Evolutionary conservation across 345 rosid species (phyloP).

Genomic region (Odontarrhena argentea): DNA sequence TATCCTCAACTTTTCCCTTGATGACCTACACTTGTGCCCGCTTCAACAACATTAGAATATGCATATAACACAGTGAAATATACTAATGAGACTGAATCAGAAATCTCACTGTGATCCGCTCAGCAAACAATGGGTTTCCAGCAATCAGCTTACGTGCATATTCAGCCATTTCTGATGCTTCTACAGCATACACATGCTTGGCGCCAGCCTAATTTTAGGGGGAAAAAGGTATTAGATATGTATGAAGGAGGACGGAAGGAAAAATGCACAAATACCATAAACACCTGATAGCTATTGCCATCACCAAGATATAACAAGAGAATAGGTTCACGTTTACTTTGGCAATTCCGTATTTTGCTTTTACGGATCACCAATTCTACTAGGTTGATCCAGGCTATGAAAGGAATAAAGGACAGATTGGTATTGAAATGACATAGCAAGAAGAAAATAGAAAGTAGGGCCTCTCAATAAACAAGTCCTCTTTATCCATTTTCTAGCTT

Average conservation of each 20-base stretch:
- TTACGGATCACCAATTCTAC: neutral
- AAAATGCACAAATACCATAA: slow-evolving; percentile 18
- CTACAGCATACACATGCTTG: slow-evolving; percentile 98
- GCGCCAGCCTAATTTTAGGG: slow-evolving; percentile 80
- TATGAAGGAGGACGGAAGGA: slow-evolving; percentile 20
- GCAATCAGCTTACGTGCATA: slow-evolving; percentile 93
- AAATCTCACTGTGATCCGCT: slow-evolving; percentile 78
- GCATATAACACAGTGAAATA: slow-evolving; percentile 15
- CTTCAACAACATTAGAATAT: slow-evolving; percentile 27
- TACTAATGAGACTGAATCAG: slow-evolving; percentile 18
- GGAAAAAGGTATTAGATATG: slow-evolving; percentile 19
- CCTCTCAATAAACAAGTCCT: neutral
- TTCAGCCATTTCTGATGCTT: slow-evolving; percentile 99
- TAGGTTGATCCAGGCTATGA: neutral
- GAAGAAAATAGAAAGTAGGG: neutral
- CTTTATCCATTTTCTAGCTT: slow-evolving; percentile 3
- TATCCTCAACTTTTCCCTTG: slow-evolving; percentile 96
- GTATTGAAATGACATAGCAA: neutral
- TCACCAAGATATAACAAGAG: slow-evolving; percentile 1
- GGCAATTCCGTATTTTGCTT: neutral
- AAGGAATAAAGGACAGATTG: neutral
- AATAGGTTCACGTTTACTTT: neutral
- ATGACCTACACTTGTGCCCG: slow-evolving; percentile 59
- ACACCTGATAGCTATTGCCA: neutral
- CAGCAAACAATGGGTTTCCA: slow-evolving; percentile 79